Evolutionary conservation across 2,329 filamentous ascomycete genomes (phyloP).

Genomic region (Penicillium sp.): DNA sequence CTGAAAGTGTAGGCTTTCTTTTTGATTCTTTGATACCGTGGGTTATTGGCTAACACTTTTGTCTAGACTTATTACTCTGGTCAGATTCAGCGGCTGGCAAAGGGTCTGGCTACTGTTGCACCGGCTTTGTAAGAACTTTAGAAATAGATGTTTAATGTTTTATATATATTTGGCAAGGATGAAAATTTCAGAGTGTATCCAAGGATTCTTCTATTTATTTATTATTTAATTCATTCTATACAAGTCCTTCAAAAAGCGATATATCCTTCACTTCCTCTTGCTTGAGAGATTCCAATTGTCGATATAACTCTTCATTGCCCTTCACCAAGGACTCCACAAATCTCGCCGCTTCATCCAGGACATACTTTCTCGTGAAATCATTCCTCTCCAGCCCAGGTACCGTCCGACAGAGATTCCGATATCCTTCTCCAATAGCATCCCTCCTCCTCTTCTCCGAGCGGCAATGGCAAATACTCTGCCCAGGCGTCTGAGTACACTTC

Average conservation of each 20-base stretch:
- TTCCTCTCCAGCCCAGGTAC: conserved; percentile 17
- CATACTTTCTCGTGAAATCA: conserved; percentile 21
- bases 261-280: conserved; percentile 3
- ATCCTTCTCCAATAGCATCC: conserved; percentile 16
- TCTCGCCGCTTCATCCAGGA: conserved; percentile 15
- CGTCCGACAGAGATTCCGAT: conserved; percentile 14
- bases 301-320: conserved; percentile 12
- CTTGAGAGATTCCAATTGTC: conserved; percentile 7
- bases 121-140: conserved; percentile 10
- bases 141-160: neutral
- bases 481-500: conserved; percentile 21
- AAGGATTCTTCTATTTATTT: neutral
- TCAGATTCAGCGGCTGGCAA: conserved; percentile 22
- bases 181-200: neutral
- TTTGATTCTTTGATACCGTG: neutral
- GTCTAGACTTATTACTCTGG: conserved; percentile 18
- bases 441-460: conserved; percentile 23
- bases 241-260: neutral
- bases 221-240: neutral
- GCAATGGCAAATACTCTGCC: conserved; percentile 22
- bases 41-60: conserved; percentile 14
- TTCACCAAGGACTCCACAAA: conserved; percentile 10
- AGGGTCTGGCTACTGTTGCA: conserved; percentile 17
- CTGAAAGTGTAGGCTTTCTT: conserved; percentile 30
- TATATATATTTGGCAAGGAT: neutral